Conservation (phyloP, 805 yeast genomes). For the Kluyveromyces siamensis region DNA sequence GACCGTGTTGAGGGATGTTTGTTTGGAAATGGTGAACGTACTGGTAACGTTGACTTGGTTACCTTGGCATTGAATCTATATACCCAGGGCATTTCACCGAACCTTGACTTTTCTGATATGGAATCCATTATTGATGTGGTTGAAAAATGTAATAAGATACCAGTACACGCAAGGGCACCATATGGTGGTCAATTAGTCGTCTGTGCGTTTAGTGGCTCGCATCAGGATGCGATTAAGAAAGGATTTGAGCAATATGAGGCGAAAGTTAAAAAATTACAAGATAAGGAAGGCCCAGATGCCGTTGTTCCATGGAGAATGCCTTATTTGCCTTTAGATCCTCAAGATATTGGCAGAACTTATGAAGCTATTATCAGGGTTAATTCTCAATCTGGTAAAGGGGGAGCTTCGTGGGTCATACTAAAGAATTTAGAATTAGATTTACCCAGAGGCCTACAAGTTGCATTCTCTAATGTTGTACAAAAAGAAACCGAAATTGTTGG, state of each 20-base stretch:
- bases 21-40: slow-evolving; percentile 81
- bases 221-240: slow-evolving; percentile 82
- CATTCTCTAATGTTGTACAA: slow-evolving; percentile 66
- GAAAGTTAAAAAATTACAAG: slow-evolving; percentile 16
- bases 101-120: slow-evolving; percentile 63
- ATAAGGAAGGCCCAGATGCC: slow-evolving; percentile 29
- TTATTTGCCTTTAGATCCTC: slow-evolving; percentile 76
- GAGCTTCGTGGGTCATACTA: slow-evolving; percentile 80
- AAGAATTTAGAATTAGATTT: slow-evolving; percentile 68
- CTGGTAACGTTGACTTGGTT: slow-evolving; percentile 78
- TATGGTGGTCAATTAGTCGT: slow-evolving; percentile 78
- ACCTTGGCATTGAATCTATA: slow-evolving; percentile 69
- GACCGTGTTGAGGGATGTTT: slow-evolving; percentile 81
- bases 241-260: slow-evolving; percentile 48
- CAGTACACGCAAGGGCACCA: slow-evolving; percentile 71
- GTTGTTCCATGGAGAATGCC: slow-evolving; percentile 60
- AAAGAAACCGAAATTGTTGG: slow-evolving; percentile 59
- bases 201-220: slow-evolving; percentile 80
- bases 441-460: slow-evolving; percentile 73
- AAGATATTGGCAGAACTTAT: slow-evolving; percentile 79
- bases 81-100: slow-evolving; percentile 69
- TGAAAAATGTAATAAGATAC: slow-evolving; percentile 74
- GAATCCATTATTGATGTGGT: slow-evolving; percentile 58
- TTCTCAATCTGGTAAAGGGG: slow-evolving; percentile 85
- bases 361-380: slow-evolving; percentile 88